A percentile compares a stretch with the other conserved stretches of the same genome.
Conservation (phyloP, 2,329 filamentous ascomycete genomes). For the Penicillium sp. region DNA sequence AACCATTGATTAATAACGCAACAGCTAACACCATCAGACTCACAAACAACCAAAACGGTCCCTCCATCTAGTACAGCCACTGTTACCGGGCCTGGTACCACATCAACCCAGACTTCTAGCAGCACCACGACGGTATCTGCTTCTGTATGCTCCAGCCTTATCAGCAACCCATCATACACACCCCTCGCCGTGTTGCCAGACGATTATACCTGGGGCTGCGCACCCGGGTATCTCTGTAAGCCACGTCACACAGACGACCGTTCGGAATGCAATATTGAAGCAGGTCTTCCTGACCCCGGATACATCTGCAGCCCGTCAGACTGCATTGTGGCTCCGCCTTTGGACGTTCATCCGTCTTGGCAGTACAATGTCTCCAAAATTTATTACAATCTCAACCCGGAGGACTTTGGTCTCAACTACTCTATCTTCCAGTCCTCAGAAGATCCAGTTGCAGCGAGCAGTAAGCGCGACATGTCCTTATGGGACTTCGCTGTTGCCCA, state of each 20-base stretch:
- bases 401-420: conserved; percentile 61
- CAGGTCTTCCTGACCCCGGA: conserved; percentile 37
- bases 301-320: conserved; percentile 42
- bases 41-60: background rate
- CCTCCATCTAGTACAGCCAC: background rate
- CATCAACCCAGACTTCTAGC: background rate
- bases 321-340: conserved; percentile 36
- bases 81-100: background rate
- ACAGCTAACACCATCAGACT: conserved; percentile 1
- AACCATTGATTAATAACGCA: background rate
- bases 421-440: conserved; percentile 51
- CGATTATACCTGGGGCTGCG: conserved; percentile 44
- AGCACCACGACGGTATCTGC: conserved; percentile 1
- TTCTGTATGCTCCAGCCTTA: conserved; percentile 29
- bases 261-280: conserved; percentile 40
- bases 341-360: conserved; percentile 20
- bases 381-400: conserved; percentile 65
- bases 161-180: conserved; percentile 31
- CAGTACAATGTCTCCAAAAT: conserved; percentile 54
- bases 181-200: conserved; percentile 24
- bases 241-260: conserved; percentile 32
- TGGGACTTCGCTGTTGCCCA: background rate
- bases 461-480: conserved; percentile 3
- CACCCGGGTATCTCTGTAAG: conserved; percentile 43
- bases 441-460: background rate